Evolutionary conservation across 176 grass and related monocot genomes (phyloP), one percentile per base, ranked within the genome.

Genomic region (Carex pumila): DNA sequence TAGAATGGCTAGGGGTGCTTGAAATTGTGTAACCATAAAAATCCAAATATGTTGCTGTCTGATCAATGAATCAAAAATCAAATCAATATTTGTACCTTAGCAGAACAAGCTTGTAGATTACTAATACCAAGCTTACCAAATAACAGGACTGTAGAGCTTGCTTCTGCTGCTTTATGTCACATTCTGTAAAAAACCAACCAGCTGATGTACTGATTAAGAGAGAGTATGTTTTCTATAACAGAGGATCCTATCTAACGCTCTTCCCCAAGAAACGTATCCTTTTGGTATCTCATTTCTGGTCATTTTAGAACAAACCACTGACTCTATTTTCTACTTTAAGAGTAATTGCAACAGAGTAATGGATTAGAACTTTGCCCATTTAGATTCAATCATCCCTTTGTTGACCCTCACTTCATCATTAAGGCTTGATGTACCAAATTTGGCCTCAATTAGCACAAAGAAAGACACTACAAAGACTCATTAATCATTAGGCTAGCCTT

Each of bases 251-350:
- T 45, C 34, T 11, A 30, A 19, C 60, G 67, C 37, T 82, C 80
- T 82, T 82, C 36, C 80, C 59, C 39, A 82, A 31, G 61, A 82
- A 50, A 50, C 61, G 80, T 82, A 82, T 82, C 80, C 80, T 67
- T 82, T 62, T 82, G 22, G 45, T 67, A 82, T 43, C 55, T 64
- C 18, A 25, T 17, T 45, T 72, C 17, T 39, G 31, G 41, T 72
- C 34, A 14, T 45, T 17, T 72, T 72, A 62, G 60, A 21, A 62
- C 60, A 62, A 62, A 25, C 6, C 25, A 62, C 19, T 62, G 60
- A 62, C 60, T 62, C 19, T n/a, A 2, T 62, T 62, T 60, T 62
- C 8, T 6, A 22, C 60, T 25, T 62, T 61, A 2, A 22, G 18
- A 62, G 49, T 76, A 76, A 76, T 11, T 45, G 72, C 12, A 30